A percentile compares a stretch with the other conserved stretches of the same genome.
Evolutionary conservation across 2,329 filamentous ascomycete genomes (phyloP).

Genomic region (Penicillium occitanis): DNA sequence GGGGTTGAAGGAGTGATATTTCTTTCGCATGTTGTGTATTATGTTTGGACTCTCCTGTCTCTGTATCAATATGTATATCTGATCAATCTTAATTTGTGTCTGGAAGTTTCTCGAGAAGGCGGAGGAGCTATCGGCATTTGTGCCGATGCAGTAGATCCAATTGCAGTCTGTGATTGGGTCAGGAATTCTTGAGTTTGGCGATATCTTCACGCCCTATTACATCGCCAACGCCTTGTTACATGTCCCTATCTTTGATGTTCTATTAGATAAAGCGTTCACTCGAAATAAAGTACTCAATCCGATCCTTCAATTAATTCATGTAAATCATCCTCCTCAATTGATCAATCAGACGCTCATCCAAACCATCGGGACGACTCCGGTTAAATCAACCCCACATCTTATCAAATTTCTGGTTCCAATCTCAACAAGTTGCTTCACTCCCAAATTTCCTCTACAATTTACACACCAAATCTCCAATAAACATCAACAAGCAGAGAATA

Average conservation of each 20-base stretch:
- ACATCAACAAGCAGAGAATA: too few relatives aligned
- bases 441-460: too few relatives aligned
- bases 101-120: not conserved
- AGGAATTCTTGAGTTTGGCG: not conserved
- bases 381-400: not conserved
- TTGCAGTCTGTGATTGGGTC: not conserved
- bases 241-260: not conserved
- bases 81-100: not conserved
- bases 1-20: slow-evolving; percentile 23
- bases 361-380: not conserved
- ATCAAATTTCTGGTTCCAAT: not conserved
- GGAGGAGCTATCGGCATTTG: not conserved
- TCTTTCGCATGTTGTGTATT: not conserved
- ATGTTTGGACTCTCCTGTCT: not conserved
- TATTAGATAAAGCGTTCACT: not conserved
- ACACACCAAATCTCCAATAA: too few relatives aligned
- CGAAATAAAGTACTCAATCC: not conserved
- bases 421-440: too few relatives aligned
- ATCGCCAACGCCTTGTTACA: not conserved
- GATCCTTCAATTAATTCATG: not conserved
- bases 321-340: not conserved
- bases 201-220: slow-evolving; percentile 1
- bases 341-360: not conserved
- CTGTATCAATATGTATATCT: not conserved
- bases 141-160: not conserved